Conservation (phyloP, 2,329 filamentous ascomycete species). For the Fusarium annulatum region DNA sequence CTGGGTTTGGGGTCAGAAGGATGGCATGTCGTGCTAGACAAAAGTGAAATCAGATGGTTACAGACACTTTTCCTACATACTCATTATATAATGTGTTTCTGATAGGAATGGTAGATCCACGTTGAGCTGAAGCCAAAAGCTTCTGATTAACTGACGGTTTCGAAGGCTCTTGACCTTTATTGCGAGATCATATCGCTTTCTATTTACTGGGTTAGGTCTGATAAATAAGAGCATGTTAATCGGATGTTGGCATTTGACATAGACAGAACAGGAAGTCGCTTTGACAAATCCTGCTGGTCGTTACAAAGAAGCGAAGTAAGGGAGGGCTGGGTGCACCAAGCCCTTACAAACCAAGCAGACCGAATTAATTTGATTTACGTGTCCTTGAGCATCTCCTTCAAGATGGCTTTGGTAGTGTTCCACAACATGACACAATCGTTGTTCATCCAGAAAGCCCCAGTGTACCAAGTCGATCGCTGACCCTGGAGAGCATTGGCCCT, state of each 20-base stretch:
- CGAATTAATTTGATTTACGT: accelerated
- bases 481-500: not conserved
- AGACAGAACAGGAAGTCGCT: accelerated
- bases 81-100: not conserved
- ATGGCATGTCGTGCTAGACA: not conserved
- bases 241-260: accelerated
- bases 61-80: not conserved
- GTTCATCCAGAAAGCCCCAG: not conserved
- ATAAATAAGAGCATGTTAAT: accelerated
- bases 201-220: not conserved
- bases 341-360: not conserved
- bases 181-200: not conserved
- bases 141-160: accelerated
- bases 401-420: not conserved
- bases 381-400: not conserved
- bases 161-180: accelerated
- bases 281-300: too few relatives aligned
- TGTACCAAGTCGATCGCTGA: not conserved
- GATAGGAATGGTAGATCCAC: accelerated
- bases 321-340: too few relatives aligned
- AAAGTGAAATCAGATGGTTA: accelerated
- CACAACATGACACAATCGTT: not conserved
- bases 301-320: not conserved
- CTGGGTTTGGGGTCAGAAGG: not conserved
- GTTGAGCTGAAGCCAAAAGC: accelerated